phyloP scores from a whole-genome alignment of 306 rosid genomes.

The Vicia villosa region DNA sequence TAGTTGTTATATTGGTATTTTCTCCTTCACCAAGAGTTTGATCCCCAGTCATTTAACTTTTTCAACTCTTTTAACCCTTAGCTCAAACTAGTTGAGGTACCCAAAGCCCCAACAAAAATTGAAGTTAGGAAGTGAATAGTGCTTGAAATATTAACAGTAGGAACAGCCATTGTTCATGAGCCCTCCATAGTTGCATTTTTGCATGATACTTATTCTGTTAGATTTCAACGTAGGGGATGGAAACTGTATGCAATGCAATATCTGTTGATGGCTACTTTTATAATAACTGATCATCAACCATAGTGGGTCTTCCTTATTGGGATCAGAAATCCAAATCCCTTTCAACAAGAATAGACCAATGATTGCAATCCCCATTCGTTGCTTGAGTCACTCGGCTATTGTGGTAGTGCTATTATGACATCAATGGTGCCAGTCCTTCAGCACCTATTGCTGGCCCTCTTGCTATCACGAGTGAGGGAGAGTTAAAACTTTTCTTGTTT shows the following conservation, averaged over 20 bases:
- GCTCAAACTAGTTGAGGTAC: no score
- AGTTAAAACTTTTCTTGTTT: neutral
- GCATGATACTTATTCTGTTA: neutral
- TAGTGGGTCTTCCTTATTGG: slow-evolving; percentile 5
- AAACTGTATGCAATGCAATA: neutral
- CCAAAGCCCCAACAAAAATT: neutral
- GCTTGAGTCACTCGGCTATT: neutral
- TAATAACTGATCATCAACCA: neutral
- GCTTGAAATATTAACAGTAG: neutral
- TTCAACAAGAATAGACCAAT: neutral
- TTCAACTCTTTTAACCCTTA: no score
- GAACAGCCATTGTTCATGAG: neutral
- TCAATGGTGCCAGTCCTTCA: neutral
- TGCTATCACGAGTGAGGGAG: neutral
- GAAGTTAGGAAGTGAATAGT: neutral
- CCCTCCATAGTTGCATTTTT: neutral
- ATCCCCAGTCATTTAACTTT: no score
- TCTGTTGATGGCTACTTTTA: neutral
- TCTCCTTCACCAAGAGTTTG: no score
- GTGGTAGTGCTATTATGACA: neutral
- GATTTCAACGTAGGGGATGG: neutral
- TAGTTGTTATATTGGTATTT: no score
- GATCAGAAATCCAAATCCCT: slow-evolving; percentile 1
- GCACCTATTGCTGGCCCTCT: neutral
- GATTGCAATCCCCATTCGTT: neutral